phyloP scores from a whole-genome alignment of 768 basidiomycete genomes.

The Clavaria fumosa region DNA sequence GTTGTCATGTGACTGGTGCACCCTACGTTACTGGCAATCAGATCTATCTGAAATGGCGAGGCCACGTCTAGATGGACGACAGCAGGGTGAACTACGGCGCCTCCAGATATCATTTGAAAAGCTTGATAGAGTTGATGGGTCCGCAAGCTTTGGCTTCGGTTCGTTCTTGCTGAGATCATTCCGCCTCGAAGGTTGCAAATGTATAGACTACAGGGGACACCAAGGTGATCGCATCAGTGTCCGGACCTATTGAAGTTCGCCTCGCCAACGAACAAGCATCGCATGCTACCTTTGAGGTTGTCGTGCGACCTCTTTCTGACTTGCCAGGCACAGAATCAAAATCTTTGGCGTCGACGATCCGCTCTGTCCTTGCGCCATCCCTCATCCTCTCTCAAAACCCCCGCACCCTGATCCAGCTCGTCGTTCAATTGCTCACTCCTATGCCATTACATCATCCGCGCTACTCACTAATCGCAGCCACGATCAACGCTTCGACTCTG shows the following conservation, averaged over 20 bases:
- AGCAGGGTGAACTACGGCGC: conserved; percentile 19
- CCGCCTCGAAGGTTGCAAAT: no score
- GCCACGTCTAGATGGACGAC: conserved; percentile 24
- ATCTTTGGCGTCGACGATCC: conserved; percentile 36
- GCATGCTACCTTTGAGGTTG: conserved; percentile 61
- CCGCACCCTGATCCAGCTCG: conserved; percentile 62
- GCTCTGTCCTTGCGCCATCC: conserved; percentile 40
- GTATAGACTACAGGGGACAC: conserved; percentile 18
- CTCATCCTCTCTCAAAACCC: conserved; percentile 57
- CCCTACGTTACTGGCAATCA: no score
- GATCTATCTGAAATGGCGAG: no score
- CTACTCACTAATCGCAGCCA: conserved; percentile 35
- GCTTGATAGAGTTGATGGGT: conserved; percentile 62
- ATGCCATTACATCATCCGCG: conserved; percentile 12
- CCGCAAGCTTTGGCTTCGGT: conserved; percentile 59
- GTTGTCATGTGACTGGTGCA: no score
- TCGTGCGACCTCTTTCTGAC: conserved; percentile 50
- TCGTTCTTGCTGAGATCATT: no score
- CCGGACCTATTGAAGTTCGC: conserved; percentile 70
- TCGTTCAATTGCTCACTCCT: conserved; percentile 42
- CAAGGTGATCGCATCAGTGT: conserved; percentile 51
- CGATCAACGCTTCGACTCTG: conserved; percentile 56
- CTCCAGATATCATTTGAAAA: conserved; percentile 37
- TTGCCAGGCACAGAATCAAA: conserved; percentile 60
- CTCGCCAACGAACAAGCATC: conserved; percentile 54